Evolutionary conservation across 1,284 basidiomycete species (phyloP).

Genomic region (Cutaneotrichosporon sp.): DNA sequence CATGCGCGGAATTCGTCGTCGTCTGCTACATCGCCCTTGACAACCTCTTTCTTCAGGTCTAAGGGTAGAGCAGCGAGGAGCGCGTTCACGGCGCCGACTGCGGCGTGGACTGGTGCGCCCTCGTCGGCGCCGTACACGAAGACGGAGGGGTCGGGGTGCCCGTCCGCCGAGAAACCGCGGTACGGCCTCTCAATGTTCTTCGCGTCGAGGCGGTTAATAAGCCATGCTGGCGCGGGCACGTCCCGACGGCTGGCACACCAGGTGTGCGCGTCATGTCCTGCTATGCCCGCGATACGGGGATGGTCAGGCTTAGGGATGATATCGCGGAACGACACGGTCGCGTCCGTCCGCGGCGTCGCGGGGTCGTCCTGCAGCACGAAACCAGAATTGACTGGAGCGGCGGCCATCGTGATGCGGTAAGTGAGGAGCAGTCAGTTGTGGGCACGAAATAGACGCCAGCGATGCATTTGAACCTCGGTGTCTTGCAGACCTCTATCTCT

Average conservation of each 20-base stretch:
- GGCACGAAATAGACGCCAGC: too few species aligned
- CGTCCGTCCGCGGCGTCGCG: slow-evolving; percentile 29
- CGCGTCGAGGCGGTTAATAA: slow-evolving; percentile 34
- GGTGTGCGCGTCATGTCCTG: slow-evolving; percentile 22
- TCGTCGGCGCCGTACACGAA: slow-evolving; percentile 34
- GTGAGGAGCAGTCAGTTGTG: too few species aligned
- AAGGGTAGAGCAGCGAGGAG: slow-evolving; percentile 22
- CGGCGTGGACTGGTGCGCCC: slow-evolving; percentile 35
- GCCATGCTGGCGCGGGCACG: slow-evolving; percentile 37
- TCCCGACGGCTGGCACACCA: slow-evolving; percentile 35
- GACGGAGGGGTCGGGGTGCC: slow-evolving; percentile 27
- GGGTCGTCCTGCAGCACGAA: slow-evolving; percentile 34
- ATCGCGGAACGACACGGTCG: slow-evolving; percentile 38
- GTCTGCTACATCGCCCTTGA: slow-evolving; percentile 29
- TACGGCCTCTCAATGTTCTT: slow-evolving; percentile 35
- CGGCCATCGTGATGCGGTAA: background rate
- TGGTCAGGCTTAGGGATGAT: slow-evolving; percentile 36
- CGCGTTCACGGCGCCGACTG: slow-evolving; percentile 26
- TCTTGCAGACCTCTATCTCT: too few species aligned
- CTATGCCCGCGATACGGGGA: slow-evolving; percentile 37
- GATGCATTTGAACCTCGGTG: too few species aligned
- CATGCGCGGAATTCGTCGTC: slow-evolving; percentile 39
- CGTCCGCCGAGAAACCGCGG: slow-evolving; percentile 34
- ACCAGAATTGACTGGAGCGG: slow-evolving; percentile 22
- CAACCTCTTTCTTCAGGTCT: slow-evolving; percentile 19